These are phyloP conservation scores for Russula sp. DNA, from an alignment of 768 basidiomycete species.

Conservation along the genomic window DNA sequence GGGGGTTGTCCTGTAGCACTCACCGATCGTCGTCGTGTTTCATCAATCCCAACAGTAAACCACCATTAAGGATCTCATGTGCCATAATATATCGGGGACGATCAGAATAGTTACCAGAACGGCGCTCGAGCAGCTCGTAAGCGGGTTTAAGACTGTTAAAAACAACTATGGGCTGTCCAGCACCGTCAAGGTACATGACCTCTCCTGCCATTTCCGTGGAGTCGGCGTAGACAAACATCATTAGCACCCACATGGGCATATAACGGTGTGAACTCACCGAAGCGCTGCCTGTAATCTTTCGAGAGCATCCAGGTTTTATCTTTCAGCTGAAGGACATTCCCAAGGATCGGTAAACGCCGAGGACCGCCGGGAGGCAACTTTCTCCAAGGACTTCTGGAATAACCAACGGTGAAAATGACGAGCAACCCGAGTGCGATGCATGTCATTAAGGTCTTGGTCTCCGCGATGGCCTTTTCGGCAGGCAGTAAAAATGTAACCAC, in stretches of 20 bases:
- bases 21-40: conserved; percentile 1
- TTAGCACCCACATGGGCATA: neutral
- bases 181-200: conserved; percentile 29
- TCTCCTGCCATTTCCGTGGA: conserved; percentile 15
- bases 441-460: neutral
- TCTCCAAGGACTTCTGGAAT: conserved; percentile 9
- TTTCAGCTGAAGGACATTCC: conserved; percentile 6
- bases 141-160: conserved; percentile 33
- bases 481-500: too few relatives aligned
- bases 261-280: conserved; percentile 1
- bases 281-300: conserved; percentile 7
- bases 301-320: conserved; percentile 14
- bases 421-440: neutral
- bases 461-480: neutral
- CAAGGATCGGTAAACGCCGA: conserved; percentile 9
- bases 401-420: neutral
- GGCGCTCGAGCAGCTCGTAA: conserved; percentile 34
- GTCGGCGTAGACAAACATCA: neutral
- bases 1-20: neutral
- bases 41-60: conserved; percentile 6
- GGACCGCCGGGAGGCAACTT: conserved; percentile 12
- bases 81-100: conserved; percentile 24
- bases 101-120: conserved; percentile 34
- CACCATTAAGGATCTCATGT: conserved; percentile 15
- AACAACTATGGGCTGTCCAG: conserved; percentile 30